Percentiles rank a stretch among this genome's conserved stretches.
Conservation (phyloP, 2,329 filamentous ascomycete species). For the Epichloe glyceriae region DNA sequence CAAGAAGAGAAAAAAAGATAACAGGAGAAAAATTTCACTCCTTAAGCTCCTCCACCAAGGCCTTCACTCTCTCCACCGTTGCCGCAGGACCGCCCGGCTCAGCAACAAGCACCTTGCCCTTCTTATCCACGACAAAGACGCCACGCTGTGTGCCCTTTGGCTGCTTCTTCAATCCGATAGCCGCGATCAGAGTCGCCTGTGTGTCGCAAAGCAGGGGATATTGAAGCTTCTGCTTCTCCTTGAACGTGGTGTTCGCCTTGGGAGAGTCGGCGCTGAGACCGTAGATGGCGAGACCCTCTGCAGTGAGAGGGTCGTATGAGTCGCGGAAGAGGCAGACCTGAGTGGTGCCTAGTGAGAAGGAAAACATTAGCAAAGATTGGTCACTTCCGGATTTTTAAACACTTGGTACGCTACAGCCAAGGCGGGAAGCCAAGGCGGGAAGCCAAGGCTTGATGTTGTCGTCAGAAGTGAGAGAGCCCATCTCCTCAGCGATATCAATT, state of each 20-base stretch:
- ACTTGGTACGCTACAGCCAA: too few species aligned
- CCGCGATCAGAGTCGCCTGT: conserved; percentile 57
- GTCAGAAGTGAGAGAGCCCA: too few species aligned
- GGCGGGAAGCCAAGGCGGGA: too few species aligned
- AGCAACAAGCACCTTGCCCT: conserved; percentile 64
- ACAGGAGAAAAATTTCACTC: conserved; percentile 5
- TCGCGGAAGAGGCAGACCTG: conserved; percentile 93
- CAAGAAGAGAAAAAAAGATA: background rate
- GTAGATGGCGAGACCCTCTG: conserved; percentile 73
- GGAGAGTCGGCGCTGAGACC: conserved; percentile 79
- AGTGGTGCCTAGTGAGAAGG: conserved; percentile 56
- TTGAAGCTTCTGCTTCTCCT: conserved; percentile 77
- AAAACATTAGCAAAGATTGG: background rate
- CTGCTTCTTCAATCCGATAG: conserved; percentile 80
- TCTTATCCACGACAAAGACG: conserved; percentile 76
- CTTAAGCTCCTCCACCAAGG: conserved; percentile 43
- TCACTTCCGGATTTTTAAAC: too few species aligned
- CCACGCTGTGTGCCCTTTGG: conserved; percentile 72
- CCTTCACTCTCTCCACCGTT: conserved; percentile 65
- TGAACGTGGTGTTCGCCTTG: conserved; percentile 87
- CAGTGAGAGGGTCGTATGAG: conserved; percentile 60
- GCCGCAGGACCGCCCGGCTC: conserved; percentile 64
- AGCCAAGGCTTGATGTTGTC: too few species aligned
- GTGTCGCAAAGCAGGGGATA: conserved; percentile 84
- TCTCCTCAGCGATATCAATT: conserved; percentile 4